A percentile compares a stretch with the other conserved stretches of the same genome.
Evolutionary conservation across 805 yeast species (phyloP).

Genomic region (Maudiozyma saulgeensis): DNA sequence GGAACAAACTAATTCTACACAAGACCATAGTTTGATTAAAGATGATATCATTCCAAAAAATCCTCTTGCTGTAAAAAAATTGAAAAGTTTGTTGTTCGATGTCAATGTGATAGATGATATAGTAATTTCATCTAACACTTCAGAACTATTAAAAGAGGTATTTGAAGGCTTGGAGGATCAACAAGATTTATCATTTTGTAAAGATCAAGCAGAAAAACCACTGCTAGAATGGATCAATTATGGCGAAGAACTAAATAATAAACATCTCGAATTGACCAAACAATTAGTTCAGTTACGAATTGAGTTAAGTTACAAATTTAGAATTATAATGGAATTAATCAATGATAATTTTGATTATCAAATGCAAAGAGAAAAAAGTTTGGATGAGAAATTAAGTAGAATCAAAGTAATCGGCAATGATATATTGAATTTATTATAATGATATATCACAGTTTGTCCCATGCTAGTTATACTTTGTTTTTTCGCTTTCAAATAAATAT

Average conservation of each 20-base stretch:
- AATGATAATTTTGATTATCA: constrained; percentile 30
- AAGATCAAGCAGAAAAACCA: constrained; percentile 17
- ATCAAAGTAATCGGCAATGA: constrained; percentile 37
- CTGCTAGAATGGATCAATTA: constrained; percentile 32
- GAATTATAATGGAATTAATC: constrained; percentile 31
- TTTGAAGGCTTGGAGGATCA: constrained; percentile 10
- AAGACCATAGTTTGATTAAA: background rate
- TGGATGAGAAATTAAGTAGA: constrained; percentile 30
- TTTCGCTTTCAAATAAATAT: too few species aligned
- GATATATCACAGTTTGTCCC: background rate
- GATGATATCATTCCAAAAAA: background rate
- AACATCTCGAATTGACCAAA: constrained; percentile 29
- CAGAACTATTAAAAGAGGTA: background rate
- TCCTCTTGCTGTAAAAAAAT: background rate
- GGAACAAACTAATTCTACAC: background rate
- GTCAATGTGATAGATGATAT: background rate
- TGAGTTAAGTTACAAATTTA: constrained; percentile 33
- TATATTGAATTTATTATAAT: constrained; percentile 28
- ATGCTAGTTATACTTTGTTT: too few species aligned
- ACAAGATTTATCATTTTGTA: constrained; percentile 18
- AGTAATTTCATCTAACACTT: background rate
- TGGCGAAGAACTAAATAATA: constrained; percentile 28
- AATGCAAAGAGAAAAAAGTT: constrained; percentile 23
- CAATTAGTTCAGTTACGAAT: constrained; percentile 32
- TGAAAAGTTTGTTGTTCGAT: background rate